These are phyloP conservation scores for Oryza punctata DNA, from an alignment of 176 grass and related monocot species.

Conservation along the genomic window DNA sequence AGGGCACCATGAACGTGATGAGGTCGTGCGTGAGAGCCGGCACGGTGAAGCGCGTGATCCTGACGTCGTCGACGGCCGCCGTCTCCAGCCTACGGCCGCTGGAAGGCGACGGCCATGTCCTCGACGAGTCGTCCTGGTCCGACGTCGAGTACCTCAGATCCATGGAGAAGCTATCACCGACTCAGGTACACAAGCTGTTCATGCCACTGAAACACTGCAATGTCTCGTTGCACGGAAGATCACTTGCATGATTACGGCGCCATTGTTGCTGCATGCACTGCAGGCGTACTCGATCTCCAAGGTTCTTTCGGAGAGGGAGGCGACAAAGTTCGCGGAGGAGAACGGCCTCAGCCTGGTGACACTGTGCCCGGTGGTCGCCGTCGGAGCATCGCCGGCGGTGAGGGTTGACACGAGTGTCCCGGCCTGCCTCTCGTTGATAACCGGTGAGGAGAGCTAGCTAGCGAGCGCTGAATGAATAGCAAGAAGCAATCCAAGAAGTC, in stretches of 20 bases:
- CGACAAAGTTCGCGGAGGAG: constrained; percentile 28
- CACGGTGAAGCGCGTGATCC: constrained; percentile 59
- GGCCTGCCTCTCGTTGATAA: constrained; percentile 37
- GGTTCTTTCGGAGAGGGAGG: constrained; percentile 45
- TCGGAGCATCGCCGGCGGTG: constrained; percentile 38
- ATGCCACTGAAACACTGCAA: no score
- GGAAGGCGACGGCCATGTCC: constrained; percentile 38
- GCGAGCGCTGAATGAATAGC: no score
- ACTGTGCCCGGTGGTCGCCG: constrained; percentile 29
- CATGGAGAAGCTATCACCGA: no score
- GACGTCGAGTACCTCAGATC: constrained; percentile 50
- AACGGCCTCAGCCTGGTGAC: constrained; percentile 37
- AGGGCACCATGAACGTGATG: constrained; percentile 62
- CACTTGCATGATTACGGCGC: no score
- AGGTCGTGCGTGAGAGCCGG: constrained; percentile 55
- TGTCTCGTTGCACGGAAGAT: no score
- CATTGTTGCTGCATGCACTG: background rate
- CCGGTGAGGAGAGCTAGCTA: constrained; percentile 18
- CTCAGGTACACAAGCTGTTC: no score
- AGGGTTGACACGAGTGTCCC: constrained; percentile 28
- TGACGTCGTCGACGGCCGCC: constrained; percentile 57
- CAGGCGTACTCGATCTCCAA: constrained; percentile 58
- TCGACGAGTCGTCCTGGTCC: constrained; percentile 72
- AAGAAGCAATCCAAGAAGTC: no score
- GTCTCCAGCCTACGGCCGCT: constrained; percentile 34